Base-by-base conservation (phyloP, 2,329 filamentous ascomycete genomes). In the Septoria petroselini region DNA sequence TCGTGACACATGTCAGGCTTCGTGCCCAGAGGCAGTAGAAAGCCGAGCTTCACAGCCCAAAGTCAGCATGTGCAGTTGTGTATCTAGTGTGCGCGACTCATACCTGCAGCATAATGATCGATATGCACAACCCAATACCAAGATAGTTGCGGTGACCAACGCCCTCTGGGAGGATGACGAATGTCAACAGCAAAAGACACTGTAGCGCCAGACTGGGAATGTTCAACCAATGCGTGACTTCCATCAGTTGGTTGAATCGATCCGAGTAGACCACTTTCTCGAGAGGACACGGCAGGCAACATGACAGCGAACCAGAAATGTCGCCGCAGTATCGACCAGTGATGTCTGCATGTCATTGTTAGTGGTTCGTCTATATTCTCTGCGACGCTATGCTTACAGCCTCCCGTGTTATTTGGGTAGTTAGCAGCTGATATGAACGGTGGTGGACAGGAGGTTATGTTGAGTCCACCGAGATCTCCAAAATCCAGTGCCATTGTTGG, bases 61-160 rank as follows among this genome's bases (percentile, higher is more conserved):
- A 5, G 18, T 45, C 48, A 91, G 76, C 39, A 95, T 78, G 39
- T 96, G 72, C 55, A 87, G 78, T 6, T 91, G 91, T 0, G 90
- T 2, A 3, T 34, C 12, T 23, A 4, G 25, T 38, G 9, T 25
- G 18, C 11, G 15, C 21, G n/a, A 19, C 35, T 18, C 80, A 93
- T 85, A 49, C 89, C 75, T 44, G 85, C 68, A 41, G 88, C 80
- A 4, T 79, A 82, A 42, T 84, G 37, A 95, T 76, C 62, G 86
- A 88, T 55, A 95, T 84, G 65, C 84, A 91, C 31, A 95, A 74
- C 62, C 95, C 95, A 65, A 95, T 88, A 31, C 89, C 81, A 63
- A 87, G 83, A 8, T 88, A 94, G 59, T 90, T 85, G 18, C 87
- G 80, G 0, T 86, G 86, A 60, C 85, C 82, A 41, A 84, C 70